Base-by-base conservation (phyloP, 495 filamentous ascomycete species). In the Trichoderma asperelloides region DNA sequence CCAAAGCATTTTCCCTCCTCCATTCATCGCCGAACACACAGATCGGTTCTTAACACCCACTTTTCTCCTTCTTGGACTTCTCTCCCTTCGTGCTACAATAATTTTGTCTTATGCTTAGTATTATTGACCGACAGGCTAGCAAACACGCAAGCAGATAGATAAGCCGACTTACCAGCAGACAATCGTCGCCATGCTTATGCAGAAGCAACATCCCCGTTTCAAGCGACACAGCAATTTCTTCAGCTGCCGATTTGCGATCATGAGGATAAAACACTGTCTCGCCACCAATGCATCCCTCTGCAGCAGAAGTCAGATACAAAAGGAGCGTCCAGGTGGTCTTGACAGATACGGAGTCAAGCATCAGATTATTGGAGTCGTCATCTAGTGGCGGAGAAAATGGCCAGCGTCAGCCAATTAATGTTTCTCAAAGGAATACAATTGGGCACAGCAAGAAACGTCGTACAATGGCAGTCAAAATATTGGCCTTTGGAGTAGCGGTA, bases 251-350 rank as follows among this genome's bases (percentile, higher is more conserved):
- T 67, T 78, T 75, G 73, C 86, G 73, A 82, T 87, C 81, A 64
- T 91, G 84, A 0, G 91, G 91, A 72, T 96, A 95, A 76, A 98
- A 98, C 51, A 95, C 89, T 0, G 93, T 97, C 72, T 97, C 91
- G 49, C 93, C 94, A 28, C 94, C 94, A 12, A 79, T 70, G 68
- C 91, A 89, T 11, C 88, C 89, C 1, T 88, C 88, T 3, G 78
- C 74, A 3, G 82, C 79, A 3, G 87, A 87, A 0, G 89, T 93
- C 40, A 98, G 84, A 71, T 97, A 98, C 64, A 97, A 85, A 0
- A 97, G 83, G 7, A 96, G 82, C 0, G 94, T 97, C 93, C 93
- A 98, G 0, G 93, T 97, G 18, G 94, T 97, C 71, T 85, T 87
- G 63, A 85, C 90, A n/a, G 81, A 81, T 5, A 79, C 73, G 0